Evolutionary conservation across 2,329 filamentous ascomycete genomes (phyloP), one percentile per base, ranked within the genome.

Genomic region (Botrytis deweyae): DNA sequence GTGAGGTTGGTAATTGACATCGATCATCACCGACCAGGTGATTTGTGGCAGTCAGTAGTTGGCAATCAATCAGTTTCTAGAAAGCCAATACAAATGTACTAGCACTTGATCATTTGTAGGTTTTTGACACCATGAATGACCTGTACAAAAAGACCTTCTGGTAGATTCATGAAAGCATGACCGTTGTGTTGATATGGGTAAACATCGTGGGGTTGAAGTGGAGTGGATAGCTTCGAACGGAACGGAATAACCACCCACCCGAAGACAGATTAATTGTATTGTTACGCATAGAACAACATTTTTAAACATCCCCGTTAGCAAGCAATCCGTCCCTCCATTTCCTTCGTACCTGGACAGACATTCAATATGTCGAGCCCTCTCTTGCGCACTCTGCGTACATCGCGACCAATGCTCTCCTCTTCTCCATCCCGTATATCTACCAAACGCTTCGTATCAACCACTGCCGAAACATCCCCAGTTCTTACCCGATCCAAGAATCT

Each of bases 401-500:
- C 64, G 20, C 71, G 52, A 22, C 64, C 63, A 25, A 62, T 49
- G 44, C 33, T 62, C 16, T 44, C 36, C 33, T 68, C 71, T n/a
- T 62, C n/a, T 33, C 20, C 18, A 59, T 66, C 66, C 63, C 61
- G 38, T 61, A 52, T 75, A 29, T 73, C 74, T 33, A 65, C 72
- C 49, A 63, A 72, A 67, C 77, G 76, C 55, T 72, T 76, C 46
- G 74, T 77, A 14, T 78, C 78, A 12, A 69, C 71, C 25, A 78
- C 77, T n/a, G 55, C 80, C 33, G 78, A 79, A 59, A 70, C 80
- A 44, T 72, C 74, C 55, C 84, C 84, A 6, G 77, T 83, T 0
- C 81, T 82, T 42, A 85, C 84, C 4, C 83, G 85, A 63, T 78
- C 86, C 22, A 85, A 84, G 76, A 87, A 87, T 78, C 74, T 87